Base-by-base conservation (phyloP, 371 early-diverging fungal species). In the Batrachochytrium dendrobatidis region DNA sequence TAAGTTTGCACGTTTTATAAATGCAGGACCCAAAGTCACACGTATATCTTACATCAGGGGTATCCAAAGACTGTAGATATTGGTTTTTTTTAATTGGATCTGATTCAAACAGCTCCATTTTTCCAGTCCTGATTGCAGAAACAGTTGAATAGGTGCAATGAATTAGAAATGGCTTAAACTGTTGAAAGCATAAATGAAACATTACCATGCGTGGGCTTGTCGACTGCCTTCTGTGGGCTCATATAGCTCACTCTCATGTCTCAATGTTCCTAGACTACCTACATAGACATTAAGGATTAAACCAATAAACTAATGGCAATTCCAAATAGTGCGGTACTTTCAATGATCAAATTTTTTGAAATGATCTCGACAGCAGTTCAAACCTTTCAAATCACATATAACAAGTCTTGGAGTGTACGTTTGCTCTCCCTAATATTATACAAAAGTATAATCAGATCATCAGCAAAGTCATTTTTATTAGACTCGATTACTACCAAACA, bases 331-430 rank as follows among this genome's bases (percentile, higher is more conserved):
- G n/a, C n/a, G n/a, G n/a, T n/a, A n/a, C n/a, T n/a, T n/a, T n/a
- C n/a, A n/a, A n/a, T n/a, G n/a, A n/a, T n/a, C n/a, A n/a, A n/a
- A n/a, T n/a, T n/a, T n/a, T n/a, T n/a, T n/a, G n/a, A n/a, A n/a
- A n/a, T n/a, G n/a, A n/a, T n/a, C n/a, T n/a, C n/a, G n/a, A n/a
- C n/a, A n/a, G n/a, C 35, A 54, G 43, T n/a, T 50, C 39, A 15
- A 72, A 65, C 84, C 89, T 69, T 86, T 85, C 43, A 86, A 61
- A 59, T 93, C 92, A 57, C 83, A 87, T 24, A 89, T 73, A 55
- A 93, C 56, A 1, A 84, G 74, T 28, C 94, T 75, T 18, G 94
- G 94, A 18, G 86, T 83, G 64, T 82, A 91, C 1, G 86, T 86
- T 33, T 79, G 75, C 1, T 70, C 66, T 3, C 87, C 86, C 86